Evolutionary conservation across 257 asterid species (phyloP).

Genomic region (Echium plantagineum): DNA sequence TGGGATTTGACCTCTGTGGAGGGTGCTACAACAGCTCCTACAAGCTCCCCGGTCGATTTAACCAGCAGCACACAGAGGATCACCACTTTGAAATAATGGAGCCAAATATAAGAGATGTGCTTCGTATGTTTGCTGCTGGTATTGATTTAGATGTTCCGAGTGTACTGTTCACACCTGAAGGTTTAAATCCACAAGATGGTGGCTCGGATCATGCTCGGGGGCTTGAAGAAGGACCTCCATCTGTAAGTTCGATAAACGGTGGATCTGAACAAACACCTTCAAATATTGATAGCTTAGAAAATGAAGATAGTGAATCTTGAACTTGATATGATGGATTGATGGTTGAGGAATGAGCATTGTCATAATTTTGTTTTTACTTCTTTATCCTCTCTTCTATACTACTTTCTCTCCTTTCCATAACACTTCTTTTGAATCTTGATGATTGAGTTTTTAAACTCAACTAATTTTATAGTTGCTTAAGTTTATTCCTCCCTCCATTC

Average conservation of each 20-base stretch:
- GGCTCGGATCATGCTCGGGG: slow-evolving; percentile 1
- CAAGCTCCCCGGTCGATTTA: slow-evolving; percentile 58
- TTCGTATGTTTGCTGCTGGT: slow-evolving; percentile 7
- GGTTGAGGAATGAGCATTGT: too few species aligned
- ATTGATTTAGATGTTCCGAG: slow-evolving; percentile 1
- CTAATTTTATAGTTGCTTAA: too few species aligned
- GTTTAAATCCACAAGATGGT: slow-evolving; percentile 9
- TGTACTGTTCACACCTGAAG: slow-evolving; percentile 10
- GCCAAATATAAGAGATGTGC: not conserved
- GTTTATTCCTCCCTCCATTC: too few species aligned
- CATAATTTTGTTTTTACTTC: too few species aligned
- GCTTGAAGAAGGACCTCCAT: slow-evolving; percentile 8
- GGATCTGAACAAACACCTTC: not conserved
- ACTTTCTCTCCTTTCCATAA: too few species aligned
- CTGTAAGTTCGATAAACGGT: not conserved
- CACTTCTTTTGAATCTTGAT: too few species aligned
- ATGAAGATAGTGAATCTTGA: slow-evolving; percentile 9
- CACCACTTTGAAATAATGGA: slow-evolving; percentile 30
- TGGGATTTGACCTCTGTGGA: slow-evolving; percentile 69
- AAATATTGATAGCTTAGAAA: slow-evolving; percentile 7
- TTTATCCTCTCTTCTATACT: too few species aligned
- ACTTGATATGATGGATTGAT: not conserved
- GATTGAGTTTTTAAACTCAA: too few species aligned
- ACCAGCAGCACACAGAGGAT: slow-evolving; percentile 63
- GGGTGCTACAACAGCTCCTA: slow-evolving; percentile 40